Evolutionary conservation across 1,284 basidiomycete genomes (phyloP).

Genomic region (Ceratobasidium sp.): DNA sequence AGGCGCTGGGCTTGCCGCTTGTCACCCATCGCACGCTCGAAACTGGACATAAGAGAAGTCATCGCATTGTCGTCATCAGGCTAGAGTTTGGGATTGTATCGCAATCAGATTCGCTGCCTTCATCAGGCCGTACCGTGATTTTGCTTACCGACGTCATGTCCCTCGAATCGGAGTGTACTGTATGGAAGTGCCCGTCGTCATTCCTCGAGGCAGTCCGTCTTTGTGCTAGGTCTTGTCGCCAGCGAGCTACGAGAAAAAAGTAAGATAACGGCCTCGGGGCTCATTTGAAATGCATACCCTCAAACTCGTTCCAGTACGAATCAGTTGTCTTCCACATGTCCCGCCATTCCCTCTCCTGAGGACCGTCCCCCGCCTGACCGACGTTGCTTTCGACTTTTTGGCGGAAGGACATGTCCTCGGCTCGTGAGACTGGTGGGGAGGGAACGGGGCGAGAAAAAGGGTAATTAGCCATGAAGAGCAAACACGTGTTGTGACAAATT

Average conservation of each 20-base stretch:
- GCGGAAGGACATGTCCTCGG: conserved; percentile 35
- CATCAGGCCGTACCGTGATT: conserved; percentile 1
- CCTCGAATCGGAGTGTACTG: conserved; percentile 15
- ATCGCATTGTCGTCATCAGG: conserved; percentile 39
- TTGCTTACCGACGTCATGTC: conserved; percentile 20
- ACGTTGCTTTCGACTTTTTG: conserved; percentile 20
- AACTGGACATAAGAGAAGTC: conserved; percentile 6
- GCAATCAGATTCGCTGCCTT: conserved; percentile 8
- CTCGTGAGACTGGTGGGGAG: conserved; percentile 38
- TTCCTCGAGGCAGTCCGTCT: conserved; percentile 24
- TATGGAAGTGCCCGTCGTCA: conserved; percentile 36
- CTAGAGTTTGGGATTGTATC: conserved; percentile 10
- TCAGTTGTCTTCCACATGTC: conserved; percentile 34
- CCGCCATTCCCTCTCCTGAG: conserved; percentile 22
- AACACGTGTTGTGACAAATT: conserved; percentile 43
- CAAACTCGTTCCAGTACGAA: conserved; percentile 12
- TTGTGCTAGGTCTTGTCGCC: conserved; percentile 25
- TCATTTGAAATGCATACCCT: conserved; percentile 41
- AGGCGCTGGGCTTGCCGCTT: conserved; percentile 8
- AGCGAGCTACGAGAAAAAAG: conserved; percentile 23
- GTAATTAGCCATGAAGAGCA: conserved; percentile 29
- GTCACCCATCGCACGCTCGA: conserved; percentile 32
- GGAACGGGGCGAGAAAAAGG: conserved; percentile 31
- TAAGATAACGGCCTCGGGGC: conserved; percentile 1
- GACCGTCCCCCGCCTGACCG: conserved; percentile 1